phyloP scores from a whole-genome alignment of 1,284 basidiomycete genomes.

The Ceratobasidium sp. region DNA sequence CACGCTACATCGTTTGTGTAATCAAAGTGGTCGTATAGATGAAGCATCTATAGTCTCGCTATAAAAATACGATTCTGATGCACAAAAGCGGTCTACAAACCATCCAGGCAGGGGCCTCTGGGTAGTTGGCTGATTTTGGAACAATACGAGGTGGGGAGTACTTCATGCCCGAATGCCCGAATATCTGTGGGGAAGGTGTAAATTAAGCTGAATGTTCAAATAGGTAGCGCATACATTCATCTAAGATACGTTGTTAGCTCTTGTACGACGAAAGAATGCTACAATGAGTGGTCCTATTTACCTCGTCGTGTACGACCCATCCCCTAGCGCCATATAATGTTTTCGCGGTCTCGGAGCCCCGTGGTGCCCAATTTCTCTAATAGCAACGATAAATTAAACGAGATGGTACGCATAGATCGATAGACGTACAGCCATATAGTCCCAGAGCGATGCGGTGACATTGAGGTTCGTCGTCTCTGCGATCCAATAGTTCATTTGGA shows the following conservation, averaged over 20 bases:
- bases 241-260: conserved; percentile 53
- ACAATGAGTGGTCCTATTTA: conserved; percentile 53
- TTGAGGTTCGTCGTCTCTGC: conserved; percentile 77
- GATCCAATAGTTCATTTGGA: conserved; percentile 85
- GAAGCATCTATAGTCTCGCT: conserved; percentile 65
- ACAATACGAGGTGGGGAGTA: conserved; percentile 59
- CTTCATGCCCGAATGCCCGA: conserved; percentile 84
- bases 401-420: not conserved
- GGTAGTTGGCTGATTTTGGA: conserved; percentile 77
- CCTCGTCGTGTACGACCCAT: conserved; percentile 80
- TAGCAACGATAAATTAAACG: conserved; percentile 8
- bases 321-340: conserved; percentile 76
- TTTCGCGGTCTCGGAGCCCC: conserved; percentile 74
- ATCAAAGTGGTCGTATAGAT: conserved; percentile 83
- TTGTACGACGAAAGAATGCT: not conserved
- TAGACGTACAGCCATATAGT: conserved; percentile 72
- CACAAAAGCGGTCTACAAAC: conserved; percentile 57
- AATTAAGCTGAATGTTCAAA: conserved; percentile 12
- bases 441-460: conserved; percentile 69
- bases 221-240: conserved; percentile 67
- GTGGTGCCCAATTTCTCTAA: conserved; percentile 79
- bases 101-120: conserved; percentile 80
- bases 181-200: conserved; percentile 64
- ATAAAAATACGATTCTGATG: not conserved
- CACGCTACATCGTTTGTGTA: conserved; percentile 74